Evolutionary conservation across 345 rosid species (phyloP).

Genomic region (Crucihimalaya himalaica): DNA sequence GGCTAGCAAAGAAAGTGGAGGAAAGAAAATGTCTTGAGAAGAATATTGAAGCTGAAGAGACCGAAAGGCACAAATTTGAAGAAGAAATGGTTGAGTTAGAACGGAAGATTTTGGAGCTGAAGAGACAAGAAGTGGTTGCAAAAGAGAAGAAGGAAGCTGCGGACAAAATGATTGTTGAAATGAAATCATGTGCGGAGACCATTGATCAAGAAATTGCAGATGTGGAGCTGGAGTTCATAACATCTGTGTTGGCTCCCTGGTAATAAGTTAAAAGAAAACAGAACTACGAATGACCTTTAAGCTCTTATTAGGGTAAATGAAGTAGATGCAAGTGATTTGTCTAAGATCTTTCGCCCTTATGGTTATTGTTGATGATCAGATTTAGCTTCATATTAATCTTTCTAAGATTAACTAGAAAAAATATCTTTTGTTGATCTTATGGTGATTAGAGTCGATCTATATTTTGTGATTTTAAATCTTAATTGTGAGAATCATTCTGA

Average conservation of each 20-base stretch:
- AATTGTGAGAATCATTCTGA: not conserved
- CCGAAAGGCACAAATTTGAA: conserved; percentile 29
- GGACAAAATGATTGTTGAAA: conserved; percentile 20
- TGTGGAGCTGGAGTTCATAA: conserved; percentile 36
- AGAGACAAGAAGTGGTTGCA: conserved; percentile 34
- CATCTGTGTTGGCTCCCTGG: conserved; percentile 52
- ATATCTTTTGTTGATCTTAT: not conserved
- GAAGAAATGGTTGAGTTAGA: conserved; percentile 42
- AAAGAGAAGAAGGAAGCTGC: conserved; percentile 39
- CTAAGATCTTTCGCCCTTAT: not conserved
- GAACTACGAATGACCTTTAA: not conserved
- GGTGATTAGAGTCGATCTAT: not conserved
- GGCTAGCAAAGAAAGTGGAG: conserved; percentile 35
- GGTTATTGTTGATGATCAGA: not conserved
- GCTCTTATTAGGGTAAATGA: conserved; percentile 3
- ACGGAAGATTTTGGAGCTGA: conserved; percentile 44
- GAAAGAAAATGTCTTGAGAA: conserved; percentile 39
- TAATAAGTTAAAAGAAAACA: conserved; percentile 3
- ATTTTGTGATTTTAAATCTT: not conserved
- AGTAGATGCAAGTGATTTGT: not conserved
- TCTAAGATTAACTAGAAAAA: not conserved
- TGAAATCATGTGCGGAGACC: conserved; percentile 33
- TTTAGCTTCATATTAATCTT: not conserved
- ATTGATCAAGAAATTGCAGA: conserved; percentile 23
- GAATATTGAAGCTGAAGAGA: conserved; percentile 22